These are phyloP conservation scores for Penicillium chermesinum DNA, from an alignment of 495 filamentous ascomycete genomes.

Conservation along the genomic window DNA sequence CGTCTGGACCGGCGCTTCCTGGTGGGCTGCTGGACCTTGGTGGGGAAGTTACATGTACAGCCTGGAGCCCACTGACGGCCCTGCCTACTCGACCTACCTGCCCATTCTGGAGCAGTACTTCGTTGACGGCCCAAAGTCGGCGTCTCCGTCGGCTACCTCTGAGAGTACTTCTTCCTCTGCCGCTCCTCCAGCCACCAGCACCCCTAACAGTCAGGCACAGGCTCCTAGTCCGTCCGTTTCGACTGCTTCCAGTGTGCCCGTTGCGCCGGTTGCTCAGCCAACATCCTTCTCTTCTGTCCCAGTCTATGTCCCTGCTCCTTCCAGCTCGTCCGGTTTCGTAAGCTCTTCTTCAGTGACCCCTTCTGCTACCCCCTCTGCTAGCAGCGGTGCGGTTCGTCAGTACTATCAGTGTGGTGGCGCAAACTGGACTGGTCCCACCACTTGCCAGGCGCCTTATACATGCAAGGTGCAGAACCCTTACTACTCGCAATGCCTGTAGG, in stretches of 20 bases:
- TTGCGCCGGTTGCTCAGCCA: background rate
- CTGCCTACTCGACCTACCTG: constrained; percentile 40
- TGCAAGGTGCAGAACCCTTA: constrained; percentile 44
- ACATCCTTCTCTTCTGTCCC: constrained; percentile 3
- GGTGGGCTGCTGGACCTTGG: constrained; percentile 65
- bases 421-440: constrained; percentile 43
- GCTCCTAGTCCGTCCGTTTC: constrained; percentile 7
- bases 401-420: constrained; percentile 50
- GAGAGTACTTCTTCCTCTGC: constrained; percentile 6
- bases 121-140: background rate
- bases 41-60: constrained; percentile 53
- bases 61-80: constrained; percentile 51
- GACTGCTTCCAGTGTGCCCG: constrained; percentile 1
- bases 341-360: constrained; percentile 18
- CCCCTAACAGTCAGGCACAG: constrained; percentile 13
- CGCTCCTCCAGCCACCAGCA: constrained; percentile 9
- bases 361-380: constrained; percentile 14
- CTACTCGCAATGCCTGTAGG: constrained; percentile 51
- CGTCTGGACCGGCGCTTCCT: constrained; percentile 65
- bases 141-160: background rate
- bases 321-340: constrained; percentile 12
- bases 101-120: constrained; percentile 23
- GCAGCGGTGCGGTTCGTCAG: constrained; percentile 17
- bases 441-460: constrained; percentile 40
- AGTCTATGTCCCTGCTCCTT: constrained; percentile 8